phyloP scores from a whole-genome alignment of 305 asterid species.

The Fraxinus latifolia region DNA sequence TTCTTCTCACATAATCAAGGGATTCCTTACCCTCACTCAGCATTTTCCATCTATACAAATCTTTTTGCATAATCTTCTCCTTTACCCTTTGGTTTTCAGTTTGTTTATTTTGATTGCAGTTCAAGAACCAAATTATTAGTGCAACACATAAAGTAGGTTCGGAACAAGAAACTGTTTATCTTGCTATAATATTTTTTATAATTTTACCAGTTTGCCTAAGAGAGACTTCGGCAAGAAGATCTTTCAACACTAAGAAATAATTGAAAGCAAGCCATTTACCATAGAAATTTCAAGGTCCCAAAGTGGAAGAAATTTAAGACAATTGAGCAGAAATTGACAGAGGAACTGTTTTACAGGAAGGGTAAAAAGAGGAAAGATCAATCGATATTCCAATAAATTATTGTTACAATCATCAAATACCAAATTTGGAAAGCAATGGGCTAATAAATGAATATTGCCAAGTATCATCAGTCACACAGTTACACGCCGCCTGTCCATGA shows the following conservation, averaged over 20 bases:
- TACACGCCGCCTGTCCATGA: conserved; percentile 16
- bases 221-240: background rate
- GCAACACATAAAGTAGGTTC: background rate
- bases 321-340: background rate
- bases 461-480: conserved; percentile 23
- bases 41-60: conserved; percentile 20
- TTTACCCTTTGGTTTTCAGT: conserved; percentile 1
- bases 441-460: conserved; percentile 15
- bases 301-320: background rate
- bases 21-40: conserved; percentile 49
- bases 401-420: conserved; percentile 15
- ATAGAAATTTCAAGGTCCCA: background rate
- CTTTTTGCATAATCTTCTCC: conserved; percentile 11
- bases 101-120: background rate
- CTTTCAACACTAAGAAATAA: background rate
- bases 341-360: background rate
- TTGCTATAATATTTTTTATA: background rate
- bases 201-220: background rate
- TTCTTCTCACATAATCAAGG: conserved; percentile 44
- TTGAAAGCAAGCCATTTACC: background rate
- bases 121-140: background rate
- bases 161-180: background rate
- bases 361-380: background rate
- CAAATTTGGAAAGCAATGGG: conserved; percentile 26
- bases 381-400: conserved; percentile 21